Evolutionary conservation across 306 rosid species (phyloP), one percentile per base, ranked within the genome.

Genomic region (Prunus davidiana): DNA sequence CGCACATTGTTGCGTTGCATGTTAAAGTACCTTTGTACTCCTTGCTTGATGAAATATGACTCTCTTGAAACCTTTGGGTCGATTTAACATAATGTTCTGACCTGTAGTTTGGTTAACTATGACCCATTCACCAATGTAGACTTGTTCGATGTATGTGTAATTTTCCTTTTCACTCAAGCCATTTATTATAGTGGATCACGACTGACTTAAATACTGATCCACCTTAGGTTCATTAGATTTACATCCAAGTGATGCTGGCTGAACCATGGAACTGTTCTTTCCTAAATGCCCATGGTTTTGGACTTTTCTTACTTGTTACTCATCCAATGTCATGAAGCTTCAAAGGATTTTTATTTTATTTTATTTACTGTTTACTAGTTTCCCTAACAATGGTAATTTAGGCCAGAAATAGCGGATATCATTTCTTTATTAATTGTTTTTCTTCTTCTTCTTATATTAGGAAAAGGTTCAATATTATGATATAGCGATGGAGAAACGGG

Each of bases 401-500:
- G 62, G 46, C 46, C 45, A 27, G 10, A 16, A 50, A 34, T 28
- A 27, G 46, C 49, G 12, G 1, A 52, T 8, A 52, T 20, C 28
- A 19, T 55, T 71, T 20, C 71, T 6, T 70, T 74, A 2, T 7
- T 60, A 12, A n/a, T 61, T 20, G 2, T 27, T 4, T 61, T 12
- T 50, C 67, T 22, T 38, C 74, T 68, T 20, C 68, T 78, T 74
- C 78, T 47, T 82, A 73, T 82, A 76, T 75, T 85, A 95, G 98
- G 98, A 90, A 71, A 95, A 95, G 79, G 97, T 92, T 80, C 88
- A 90, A 79, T 92, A 95, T 86, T 95, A 95, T 64, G 98, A 95
- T 76, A 86, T 92, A 49, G 98, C 98, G 30, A 95, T 92, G 0
- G 91, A 83, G 69, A 95, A 95, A 77, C 91, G 98, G 50, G 97